Evolutionary conservation across 345 rosid genomes (phyloP), one percentile per base, ranked within the genome.

Genomic region (Brassica cretica): DNA sequence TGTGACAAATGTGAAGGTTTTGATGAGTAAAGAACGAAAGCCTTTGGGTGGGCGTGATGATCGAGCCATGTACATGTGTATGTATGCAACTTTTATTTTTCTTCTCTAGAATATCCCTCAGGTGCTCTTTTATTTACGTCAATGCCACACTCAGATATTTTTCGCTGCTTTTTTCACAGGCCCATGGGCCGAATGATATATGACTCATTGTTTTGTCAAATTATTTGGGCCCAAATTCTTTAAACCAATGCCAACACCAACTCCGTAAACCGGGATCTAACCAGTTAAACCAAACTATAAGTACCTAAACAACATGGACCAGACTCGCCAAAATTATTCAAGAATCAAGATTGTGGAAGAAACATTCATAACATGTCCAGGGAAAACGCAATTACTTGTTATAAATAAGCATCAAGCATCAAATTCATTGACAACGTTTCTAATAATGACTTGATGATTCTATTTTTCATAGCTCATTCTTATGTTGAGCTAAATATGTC

Each of bases 141-240:
- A 18, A 11, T 60, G 64, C 81, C 81, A 46, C 53, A 12, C 53
- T 12, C 53, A 37, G 49, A 65, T 71, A 25, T 76, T 44, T 46
- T 68, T 68, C 32, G 33, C 12, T 27, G 2, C 25, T 68, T 60
- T 18, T 14, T 19, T 18, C 0, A 19, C 12, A 64, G 37, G 66
- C 80, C 76, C 80, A 77, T 70, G 66, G 76, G 66, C 71, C 71
- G 53, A 46, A 11, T 44, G 51, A 44, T 44, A 12, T 44, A 44
- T 44, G 51, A 44, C 15, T 0, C 51, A 44, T 12, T 46, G 53
- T 33, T 44, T 44, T 3, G 14, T 15, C 19, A n/a, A 51, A 51
- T 15, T 15, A 51, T 51, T 12, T 51, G 19, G 58, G 51, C 0
- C n/a, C 11, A 41, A 0, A 9, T 0, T 41, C 1, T 41, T 41